Percentiles rank a stretch among this genome's conserved stretches.
Conservation (phyloP, 495 filamentous ascomycete genomes). For the Xylaria bambusicola region DNA sequence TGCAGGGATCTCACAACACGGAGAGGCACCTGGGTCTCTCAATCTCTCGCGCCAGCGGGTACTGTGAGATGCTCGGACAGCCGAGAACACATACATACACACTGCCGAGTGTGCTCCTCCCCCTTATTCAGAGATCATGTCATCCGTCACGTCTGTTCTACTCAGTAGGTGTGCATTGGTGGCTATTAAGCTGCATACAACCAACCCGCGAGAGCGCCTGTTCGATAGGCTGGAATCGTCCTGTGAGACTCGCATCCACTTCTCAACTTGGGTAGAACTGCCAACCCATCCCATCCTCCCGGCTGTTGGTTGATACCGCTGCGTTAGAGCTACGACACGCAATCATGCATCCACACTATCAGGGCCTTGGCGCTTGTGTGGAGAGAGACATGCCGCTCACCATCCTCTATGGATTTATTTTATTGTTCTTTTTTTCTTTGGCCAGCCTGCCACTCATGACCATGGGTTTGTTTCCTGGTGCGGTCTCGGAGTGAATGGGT, state of each 20-base stretch:
- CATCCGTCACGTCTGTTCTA: constrained; percentile 15
- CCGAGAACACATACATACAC: neutral
- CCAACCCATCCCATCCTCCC: constrained; percentile 5
- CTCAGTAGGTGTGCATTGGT: constrained; percentile 11
- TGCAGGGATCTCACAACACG: constrained; percentile 15
- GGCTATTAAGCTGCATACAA: constrained; percentile 16
- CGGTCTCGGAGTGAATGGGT: constrained; percentile 15
- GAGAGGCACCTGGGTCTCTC: too few relatives aligned
- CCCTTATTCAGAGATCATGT: constrained; percentile 7
- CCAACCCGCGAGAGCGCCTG: neutral
- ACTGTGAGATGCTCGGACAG: constrained; percentile 14
- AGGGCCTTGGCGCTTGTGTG: constrained; percentile 15
- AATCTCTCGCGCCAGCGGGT: constrained; percentile 16
- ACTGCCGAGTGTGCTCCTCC: constrained; percentile 11
- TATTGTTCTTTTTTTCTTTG: neutral
- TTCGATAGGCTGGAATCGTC: constrained; percentile 16
- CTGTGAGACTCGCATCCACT: constrained; percentile 12
- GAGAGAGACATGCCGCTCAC: constrained; percentile 10
- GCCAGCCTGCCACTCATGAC: too few relatives aligned
- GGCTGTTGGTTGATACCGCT: constrained; percentile 5
- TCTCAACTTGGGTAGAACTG: constrained; percentile 12
- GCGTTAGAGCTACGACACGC: constrained; percentile 18
- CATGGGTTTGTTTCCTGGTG: constrained; percentile 1
- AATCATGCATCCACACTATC: constrained; percentile 20
- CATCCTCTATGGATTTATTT: constrained; percentile 4